Evolutionary conservation across 768 basidiomycete species (phyloP).

Genomic region (Epithele typhae): DNA sequence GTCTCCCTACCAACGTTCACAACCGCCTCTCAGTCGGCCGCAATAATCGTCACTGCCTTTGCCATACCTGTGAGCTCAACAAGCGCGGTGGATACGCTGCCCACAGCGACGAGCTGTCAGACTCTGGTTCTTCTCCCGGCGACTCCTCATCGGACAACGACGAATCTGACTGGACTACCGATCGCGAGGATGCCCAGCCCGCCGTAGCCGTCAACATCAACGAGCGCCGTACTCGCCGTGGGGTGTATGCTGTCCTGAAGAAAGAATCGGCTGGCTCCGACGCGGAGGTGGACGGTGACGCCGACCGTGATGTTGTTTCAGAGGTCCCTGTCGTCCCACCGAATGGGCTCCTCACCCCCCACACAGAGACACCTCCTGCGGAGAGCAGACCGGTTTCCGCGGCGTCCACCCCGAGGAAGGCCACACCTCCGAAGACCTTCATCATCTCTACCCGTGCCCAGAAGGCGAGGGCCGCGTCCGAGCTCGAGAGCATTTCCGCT

Average conservation of each 20-base stretch:
- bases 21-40: constrained; percentile 69
- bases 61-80: constrained; percentile 80
- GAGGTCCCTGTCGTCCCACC: constrained; percentile 11
- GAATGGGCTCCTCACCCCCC: constrained; percentile 25
- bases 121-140: constrained; percentile 34
- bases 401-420: constrained; percentile 9
- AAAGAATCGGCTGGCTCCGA: constrained; percentile 58
- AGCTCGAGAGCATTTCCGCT: constrained; percentile 12
- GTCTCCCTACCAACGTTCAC: no score
- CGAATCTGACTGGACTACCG: constrained; percentile 20
- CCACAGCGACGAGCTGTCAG: constrained; percentile 43
- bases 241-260: constrained; percentile 67
- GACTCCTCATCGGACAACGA: constrained; percentile 35
- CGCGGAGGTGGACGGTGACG: constrained; percentile 36
- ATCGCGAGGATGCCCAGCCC: constrained; percentile 23
- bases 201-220: constrained; percentile 55
- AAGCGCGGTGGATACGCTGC: constrained; percentile 70
- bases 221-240: constrained; percentile 75
- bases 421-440: constrained; percentile 27
- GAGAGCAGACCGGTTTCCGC: constrained; percentile 7
- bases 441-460: constrained; percentile 57
- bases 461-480: constrained; percentile 38
- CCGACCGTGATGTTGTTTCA: constrained; percentile 44
- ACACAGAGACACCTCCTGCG: constrained; percentile 18
- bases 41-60: constrained; percentile 73